Conservation (phyloP, 768 basidiomycete genomes). For the Mycena rebaudengoi region DNA sequence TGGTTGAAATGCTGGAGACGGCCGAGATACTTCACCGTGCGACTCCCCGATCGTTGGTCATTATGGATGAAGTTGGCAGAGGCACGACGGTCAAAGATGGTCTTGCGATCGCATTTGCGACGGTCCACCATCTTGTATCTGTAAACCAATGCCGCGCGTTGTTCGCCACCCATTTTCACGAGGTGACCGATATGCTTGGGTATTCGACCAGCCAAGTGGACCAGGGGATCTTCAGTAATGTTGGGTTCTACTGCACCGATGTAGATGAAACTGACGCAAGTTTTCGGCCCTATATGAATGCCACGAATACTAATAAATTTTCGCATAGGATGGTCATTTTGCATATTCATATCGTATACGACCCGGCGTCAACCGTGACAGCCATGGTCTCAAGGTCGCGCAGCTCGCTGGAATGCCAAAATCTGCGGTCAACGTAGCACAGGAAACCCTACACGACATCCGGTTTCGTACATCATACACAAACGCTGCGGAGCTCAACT, state of each 20-base stretch:
- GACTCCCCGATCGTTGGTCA: slow-evolving; percentile 71
- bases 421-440: slow-evolving; percentile 66
- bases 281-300: slow-evolving; percentile 1
- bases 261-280: slow-evolving; percentile 81
- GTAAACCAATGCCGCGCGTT: slow-evolving; percentile 83
- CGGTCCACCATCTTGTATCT: slow-evolving; percentile 80
- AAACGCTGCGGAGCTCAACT: slow-evolving; percentile 37
- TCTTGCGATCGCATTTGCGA: slow-evolving; percentile 91
- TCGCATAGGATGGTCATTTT: slow-evolving; percentile 77
- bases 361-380: slow-evolving; percentile 89
- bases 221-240: slow-evolving; percentile 59
- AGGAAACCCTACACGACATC: slow-evolving; percentile 62
- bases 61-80: slow-evolving; percentile 99
- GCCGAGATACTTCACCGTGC: slow-evolving; percentile 89
- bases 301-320: not conserved
- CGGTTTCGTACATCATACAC: too few species aligned
- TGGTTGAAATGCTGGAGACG: slow-evolving; percentile 98
- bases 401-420: slow-evolving; percentile 85
- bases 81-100: slow-evolving; percentile 95
- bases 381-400: slow-evolving; percentile 92
- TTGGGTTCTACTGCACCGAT: slow-evolving; percentile 91
- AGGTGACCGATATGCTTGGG: slow-evolving; percentile 86
- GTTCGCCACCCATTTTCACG: slow-evolving; percentile 99
- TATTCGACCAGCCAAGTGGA: slow-evolving; percentile 55
- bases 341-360: slow-evolving; percentile 83